Evolutionary conservation across 192 early-diverging fungal species (phyloP).

Genomic region (Entomortierella beljakovae): DNA sequence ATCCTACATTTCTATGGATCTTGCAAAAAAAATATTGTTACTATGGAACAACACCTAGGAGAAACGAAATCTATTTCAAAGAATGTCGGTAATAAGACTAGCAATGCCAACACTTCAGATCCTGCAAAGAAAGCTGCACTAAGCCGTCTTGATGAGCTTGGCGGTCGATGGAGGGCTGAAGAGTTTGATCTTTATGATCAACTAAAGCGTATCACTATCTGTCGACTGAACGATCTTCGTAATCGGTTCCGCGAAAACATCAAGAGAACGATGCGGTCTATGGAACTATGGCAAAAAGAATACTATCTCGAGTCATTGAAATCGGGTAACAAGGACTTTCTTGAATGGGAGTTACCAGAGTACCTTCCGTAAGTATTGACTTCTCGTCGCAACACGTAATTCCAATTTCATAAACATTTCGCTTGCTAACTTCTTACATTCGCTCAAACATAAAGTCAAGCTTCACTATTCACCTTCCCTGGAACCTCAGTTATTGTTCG

Average conservation of each 20-base stretch:
- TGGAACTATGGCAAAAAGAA: constrained; percentile 65
- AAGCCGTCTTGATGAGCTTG: constrained; percentile 39
- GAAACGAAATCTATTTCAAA: constrained; percentile 45
- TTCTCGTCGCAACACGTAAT: too few relatives aligned
- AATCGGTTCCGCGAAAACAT: constrained; percentile 54
- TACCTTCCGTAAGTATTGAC: constrained; percentile 56
- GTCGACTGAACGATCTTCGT: constrained; percentile 66
- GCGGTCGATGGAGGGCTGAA: constrained; percentile 53
- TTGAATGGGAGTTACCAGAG: constrained; percentile 65
- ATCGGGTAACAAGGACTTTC: constrained; percentile 14
- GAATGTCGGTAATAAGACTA: constrained; percentile 9
- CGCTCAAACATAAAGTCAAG: not conserved
- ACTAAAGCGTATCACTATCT: constrained; percentile 34
- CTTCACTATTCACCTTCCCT: constrained; percentile 76
- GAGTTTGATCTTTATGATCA: constrained; percentile 60
- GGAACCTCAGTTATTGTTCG: constrained; percentile 85
- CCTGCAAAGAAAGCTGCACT: constrained; percentile 22
- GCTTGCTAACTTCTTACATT: not conserved
- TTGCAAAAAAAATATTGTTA: constrained; percentile 57
- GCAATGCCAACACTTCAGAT: constrained; percentile 1
- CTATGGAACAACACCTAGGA: constrained; percentile 53
- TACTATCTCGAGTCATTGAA: constrained; percentile 31
- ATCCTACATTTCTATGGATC: constrained; percentile 62
- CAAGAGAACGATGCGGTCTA: constrained; percentile 44
- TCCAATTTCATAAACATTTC: too few relatives aligned